Percentiles rank a stretch among this genome's conserved stretches.
Conservation (phyloP, 2,329 filamentous ascomycete species). For the Fusarium keratoplasticum region DNA sequence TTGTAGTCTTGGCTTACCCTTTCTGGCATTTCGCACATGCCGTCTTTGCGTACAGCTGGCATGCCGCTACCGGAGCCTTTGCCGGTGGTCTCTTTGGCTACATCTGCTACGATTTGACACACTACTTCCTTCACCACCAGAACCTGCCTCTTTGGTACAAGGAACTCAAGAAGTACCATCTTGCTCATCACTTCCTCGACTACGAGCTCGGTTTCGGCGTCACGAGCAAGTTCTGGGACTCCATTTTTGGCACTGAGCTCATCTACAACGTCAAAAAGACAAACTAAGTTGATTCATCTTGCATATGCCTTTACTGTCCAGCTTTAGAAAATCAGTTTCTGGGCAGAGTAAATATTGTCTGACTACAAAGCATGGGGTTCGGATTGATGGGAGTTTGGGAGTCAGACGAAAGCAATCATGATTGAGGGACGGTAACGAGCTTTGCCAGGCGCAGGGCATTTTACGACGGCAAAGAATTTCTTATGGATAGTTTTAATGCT, state of each 20-base stretch:
- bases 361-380: conserved; percentile 21
- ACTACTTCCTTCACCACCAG: conserved; percentile 98
- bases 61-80: conserved; percentile 80
- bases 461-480: conserved; percentile 37
- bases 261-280: conserved; percentile 49
- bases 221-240: conserved; percentile 96
- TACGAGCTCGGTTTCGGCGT: conserved; percentile 98
- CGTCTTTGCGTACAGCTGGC: conserved; percentile 88
- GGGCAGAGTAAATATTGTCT: conserved; percentile 35
- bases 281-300: conserved; percentile 38
- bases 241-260: conserved; percentile 90
- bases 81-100: conserved; percentile 96
- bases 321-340: not conserved
- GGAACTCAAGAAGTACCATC: conserved; percentile 95
- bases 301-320: not conserved
- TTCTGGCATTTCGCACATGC: conserved; percentile 93
- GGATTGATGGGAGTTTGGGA: conserved; percentile 31
- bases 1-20: conserved; percentile 82
- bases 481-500: conserved; percentile 41
- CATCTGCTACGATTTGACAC: conserved; percentile 94
- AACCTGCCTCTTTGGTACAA: conserved; percentile 92
- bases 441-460: conserved; percentile 39
- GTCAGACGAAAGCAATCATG: conserved; percentile 37
- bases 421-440: conserved; percentile 45
- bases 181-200: conserved; percentile 97